phyloP scores from a whole-genome alignment of 2,329 filamentous ascomycete species.

The Fusarium pseudograminearum region DNA sequence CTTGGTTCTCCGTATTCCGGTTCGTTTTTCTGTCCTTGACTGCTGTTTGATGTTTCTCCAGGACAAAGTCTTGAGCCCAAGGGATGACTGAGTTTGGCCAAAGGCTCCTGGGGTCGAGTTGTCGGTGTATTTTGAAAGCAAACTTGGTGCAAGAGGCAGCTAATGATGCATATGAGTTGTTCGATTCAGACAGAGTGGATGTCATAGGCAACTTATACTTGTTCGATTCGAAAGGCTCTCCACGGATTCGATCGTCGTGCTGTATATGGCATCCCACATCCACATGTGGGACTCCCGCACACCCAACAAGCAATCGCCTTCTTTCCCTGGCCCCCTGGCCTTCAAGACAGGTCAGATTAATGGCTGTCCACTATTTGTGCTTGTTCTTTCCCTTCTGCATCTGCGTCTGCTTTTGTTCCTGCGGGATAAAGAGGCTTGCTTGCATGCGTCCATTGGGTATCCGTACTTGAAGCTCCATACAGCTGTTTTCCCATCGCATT shows the following conservation, averaged over 20 bases:
- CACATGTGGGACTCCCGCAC: constrained; percentile 49
- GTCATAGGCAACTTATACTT: constrained; percentile 57
- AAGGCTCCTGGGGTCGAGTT: neutral
- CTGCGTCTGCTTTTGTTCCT: constrained; percentile 43
- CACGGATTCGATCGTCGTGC: constrained; percentile 36
- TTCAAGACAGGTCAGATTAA: constrained; percentile 30
- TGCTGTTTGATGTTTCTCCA: neutral
- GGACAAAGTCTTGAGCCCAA: neutral
- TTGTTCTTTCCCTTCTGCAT: constrained; percentile 38
- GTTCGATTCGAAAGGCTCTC: constrained; percentile 35
- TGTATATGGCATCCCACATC: constrained; percentile 46
- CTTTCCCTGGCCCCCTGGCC: constrained; percentile 34
- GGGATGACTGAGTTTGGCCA: neutral
- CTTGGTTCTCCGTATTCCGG: neutral
- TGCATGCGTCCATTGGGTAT: constrained; percentile 56
- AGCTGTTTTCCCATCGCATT: constrained; percentile 45
- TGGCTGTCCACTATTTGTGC: constrained; percentile 44
- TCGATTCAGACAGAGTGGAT: constrained; percentile 43
- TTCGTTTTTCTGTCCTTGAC: neutral
- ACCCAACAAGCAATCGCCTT: constrained; percentile 48
- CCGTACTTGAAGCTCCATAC: constrained; percentile 55
- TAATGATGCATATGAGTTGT: constrained; percentile 31
- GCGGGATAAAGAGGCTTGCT: constrained; percentile 54
- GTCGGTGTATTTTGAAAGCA: neutral
- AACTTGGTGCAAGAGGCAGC: neutral